Base-by-base conservation (phyloP, 2,329 filamentous ascomycete genomes). In the Plenodomus lindquistii region DNA sequence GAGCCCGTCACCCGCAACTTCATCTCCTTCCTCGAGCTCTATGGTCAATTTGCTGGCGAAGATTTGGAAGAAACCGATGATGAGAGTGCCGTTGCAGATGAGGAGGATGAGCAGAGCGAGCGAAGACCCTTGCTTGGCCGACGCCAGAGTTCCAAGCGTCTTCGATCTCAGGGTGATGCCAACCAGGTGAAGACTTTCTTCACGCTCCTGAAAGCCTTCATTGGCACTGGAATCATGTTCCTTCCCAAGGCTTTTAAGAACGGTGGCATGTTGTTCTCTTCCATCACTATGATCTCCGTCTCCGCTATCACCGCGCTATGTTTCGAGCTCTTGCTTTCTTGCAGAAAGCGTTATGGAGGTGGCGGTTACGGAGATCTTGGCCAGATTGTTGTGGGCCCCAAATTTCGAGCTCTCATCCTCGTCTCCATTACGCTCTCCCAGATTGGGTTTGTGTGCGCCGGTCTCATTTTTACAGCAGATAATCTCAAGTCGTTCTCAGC, bases 181-280 rank as follows among this genome's bases (percentile, higher is more conserved):
- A 81, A 81, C 43, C 86, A 82, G n/a, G 73, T 81, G 34, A 88
- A 89, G 73, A 86, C 88, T 0, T 91, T 91, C 72, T 90, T 91
- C 69, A 91, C 87, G 0, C 76, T 91, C 9, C 75, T 91, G 42
- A 91, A 91, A 69, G 87, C 88, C 1, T 91, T 91, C 61, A 82
- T 91, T 44, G 88, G 88, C 40, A 91, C 88, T 0, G 88, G 88
- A 52, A 91, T 91, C 68, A 89, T 91, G 84, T 91, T 91, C 64
- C 70, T 91, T 37, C 88, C 88, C 39, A 91, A 89, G 65, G 88
- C 88, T 0, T 91, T 91, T 73, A 83, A 84, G 63, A 91, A 91
- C 56, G 88, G 88, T 29, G 88, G 88, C 19, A 85, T 91, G 42
- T 75, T 90, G 10, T 91, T 91, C 66, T 90, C 87, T 0, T 85